Evolutionary conservation across 352 stramenopile species (phyloP).

Genomic region (Globisporangium iwayamae): DNA sequence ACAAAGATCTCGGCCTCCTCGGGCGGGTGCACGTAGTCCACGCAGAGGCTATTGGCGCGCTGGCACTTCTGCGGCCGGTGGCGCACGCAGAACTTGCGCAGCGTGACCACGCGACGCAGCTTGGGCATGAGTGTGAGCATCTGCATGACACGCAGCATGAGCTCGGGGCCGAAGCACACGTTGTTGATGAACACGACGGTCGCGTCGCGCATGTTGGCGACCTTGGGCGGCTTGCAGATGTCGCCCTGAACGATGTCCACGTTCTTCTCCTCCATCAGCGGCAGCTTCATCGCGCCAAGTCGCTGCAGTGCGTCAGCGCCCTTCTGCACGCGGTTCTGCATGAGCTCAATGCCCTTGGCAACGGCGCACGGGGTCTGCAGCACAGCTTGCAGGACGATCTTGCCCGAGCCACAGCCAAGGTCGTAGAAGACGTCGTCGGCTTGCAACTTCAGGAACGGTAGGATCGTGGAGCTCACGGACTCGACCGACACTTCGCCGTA

Average conservation of each 20-base stretch:
- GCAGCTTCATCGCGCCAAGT: constrained; percentile 33
- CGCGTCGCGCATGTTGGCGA: constrained; percentile 57
- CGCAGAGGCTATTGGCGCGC: constrained; percentile 50
- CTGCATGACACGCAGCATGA: constrained; percentile 71
- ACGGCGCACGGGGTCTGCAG: constrained; percentile 64
- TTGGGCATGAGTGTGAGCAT: constrained; percentile 62
- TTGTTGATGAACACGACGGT: constrained; percentile 89
- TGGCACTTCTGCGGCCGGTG: constrained; percentile 63
- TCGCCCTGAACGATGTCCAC: constrained; percentile 70
- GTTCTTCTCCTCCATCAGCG: constrained; percentile 44
- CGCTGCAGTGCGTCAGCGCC: constrained; percentile 52
- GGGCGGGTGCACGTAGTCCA: constrained; percentile 70
- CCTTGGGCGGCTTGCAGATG: constrained; percentile 56
- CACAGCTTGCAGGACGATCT: constrained; percentile 72
- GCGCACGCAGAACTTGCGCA: constrained; percentile 79
- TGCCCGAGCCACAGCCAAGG: constrained; percentile 75
- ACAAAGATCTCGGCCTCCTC: constrained; percentile 66
- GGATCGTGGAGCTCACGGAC: constrained; percentile 56
- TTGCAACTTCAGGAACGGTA: constrained; percentile 64
- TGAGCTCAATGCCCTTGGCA: constrained; percentile 80
- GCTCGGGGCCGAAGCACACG: constrained; percentile 70
- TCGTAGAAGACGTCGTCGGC: constrained; percentile 80
- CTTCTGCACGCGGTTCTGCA: constrained; percentile 76
- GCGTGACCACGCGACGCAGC: constrained; percentile 60
- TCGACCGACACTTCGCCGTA: constrained; percentile 78